Evolutionary conservation across 2,329 filamentous ascomycete genomes (phyloP).

Genomic region (Clarireedia monteithiana): DNA sequence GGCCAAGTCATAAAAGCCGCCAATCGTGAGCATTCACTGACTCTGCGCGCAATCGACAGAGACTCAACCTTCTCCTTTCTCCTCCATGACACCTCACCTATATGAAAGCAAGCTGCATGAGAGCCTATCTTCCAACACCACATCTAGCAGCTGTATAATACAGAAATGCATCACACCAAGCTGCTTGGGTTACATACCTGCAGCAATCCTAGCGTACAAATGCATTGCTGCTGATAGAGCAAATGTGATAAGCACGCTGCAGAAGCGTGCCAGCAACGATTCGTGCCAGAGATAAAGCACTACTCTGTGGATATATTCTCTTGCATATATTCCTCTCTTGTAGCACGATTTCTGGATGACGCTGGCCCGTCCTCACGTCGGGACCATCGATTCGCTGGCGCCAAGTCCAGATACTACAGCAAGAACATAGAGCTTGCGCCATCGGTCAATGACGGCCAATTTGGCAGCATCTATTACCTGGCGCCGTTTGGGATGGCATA

Average conservation of each 20-base stretch:
- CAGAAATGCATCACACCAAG: neutral
- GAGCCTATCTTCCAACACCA: neutral
- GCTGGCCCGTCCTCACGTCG: neutral
- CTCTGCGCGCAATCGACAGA: neutral
- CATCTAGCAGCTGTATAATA: neutral
- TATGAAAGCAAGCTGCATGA: neutral
- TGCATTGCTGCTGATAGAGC: neutral
- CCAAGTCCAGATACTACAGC: neutral
- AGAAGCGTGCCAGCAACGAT: neutral
- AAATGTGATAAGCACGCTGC: neutral
- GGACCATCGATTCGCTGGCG: neutral
- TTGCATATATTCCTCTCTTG: neutral
- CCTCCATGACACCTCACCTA: neutral
- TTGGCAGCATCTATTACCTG: neutral
- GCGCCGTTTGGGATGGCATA: neutral
- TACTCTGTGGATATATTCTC: no score
- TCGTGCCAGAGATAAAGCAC: neutral
- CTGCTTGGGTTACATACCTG: neutral
- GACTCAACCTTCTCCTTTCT: neutral
- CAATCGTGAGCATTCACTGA: neutral
- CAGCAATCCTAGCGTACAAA: neutral
- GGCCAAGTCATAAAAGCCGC: neutral
- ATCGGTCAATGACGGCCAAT: neutral
- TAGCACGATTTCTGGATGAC: neutral
- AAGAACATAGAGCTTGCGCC: neutral